phyloP scores from a whole-genome alignment of 495 filamentous ascomycete species.

The Penicillium ucsense region DNA sequence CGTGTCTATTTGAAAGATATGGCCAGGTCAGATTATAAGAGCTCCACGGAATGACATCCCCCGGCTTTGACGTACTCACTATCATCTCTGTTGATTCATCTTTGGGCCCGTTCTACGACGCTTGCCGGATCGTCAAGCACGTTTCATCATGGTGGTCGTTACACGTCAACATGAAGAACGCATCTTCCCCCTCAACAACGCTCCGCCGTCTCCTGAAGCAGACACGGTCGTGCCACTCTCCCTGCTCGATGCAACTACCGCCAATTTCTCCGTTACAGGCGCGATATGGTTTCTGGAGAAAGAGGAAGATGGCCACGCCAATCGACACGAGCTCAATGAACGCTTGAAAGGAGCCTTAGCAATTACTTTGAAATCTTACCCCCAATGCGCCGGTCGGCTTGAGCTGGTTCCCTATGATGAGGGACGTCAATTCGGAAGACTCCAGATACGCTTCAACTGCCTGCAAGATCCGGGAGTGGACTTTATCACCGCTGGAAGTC shows the following conservation, averaged over 20 bases:
- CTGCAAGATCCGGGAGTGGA: constrained; percentile 25
- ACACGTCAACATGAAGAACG: constrained; percentile 2
- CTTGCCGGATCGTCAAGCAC: no score
- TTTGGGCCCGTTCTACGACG: no score
- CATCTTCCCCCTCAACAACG: constrained; percentile 1
- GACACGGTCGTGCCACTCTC: constrained; percentile 11
- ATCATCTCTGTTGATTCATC: no score
- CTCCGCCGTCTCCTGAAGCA: not conserved
- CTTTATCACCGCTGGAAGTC: constrained; percentile 19
- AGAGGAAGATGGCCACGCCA: not conserved
- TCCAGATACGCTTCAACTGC: constrained; percentile 23
- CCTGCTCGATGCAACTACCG: constrained; percentile 22
- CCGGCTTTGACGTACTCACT: no score
- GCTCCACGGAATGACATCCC: no score
- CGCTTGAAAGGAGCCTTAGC: constrained; percentile 17
- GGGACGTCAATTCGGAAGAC: constrained; percentile 23
- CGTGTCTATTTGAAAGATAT: no score
- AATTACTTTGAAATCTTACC: constrained; percentile 20
- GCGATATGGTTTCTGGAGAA: constrained; percentile 20
- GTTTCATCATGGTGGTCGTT: no score
- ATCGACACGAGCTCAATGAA: constrained; percentile 1
- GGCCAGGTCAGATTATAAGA: no score
- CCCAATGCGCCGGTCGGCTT: constrained; percentile 23
- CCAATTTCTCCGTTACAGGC: constrained; percentile 11
- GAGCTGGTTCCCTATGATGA: constrained; percentile 7